phyloP scores from a whole-genome alignment of 169 alveolate species.

The Cryptosporidium sp. region DNA sequence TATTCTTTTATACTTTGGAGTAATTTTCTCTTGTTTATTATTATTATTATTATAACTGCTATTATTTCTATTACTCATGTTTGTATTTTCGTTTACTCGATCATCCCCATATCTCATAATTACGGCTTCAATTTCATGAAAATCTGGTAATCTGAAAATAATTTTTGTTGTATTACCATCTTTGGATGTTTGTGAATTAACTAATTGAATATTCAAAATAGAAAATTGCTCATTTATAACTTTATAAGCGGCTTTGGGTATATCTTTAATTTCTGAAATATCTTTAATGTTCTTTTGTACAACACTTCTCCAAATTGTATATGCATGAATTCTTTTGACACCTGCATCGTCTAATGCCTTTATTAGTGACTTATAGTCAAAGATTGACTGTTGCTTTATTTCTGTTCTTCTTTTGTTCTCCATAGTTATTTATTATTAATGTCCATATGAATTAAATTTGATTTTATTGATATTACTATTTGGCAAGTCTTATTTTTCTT shows the following conservation, averaged over 20 bases:
- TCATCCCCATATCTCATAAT: conserved; percentile 62
- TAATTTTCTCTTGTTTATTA: not conserved
- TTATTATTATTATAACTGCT: not conserved
- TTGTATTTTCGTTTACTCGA: not conserved
- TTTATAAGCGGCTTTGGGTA: conserved; percentile 32
- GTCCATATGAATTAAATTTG: not conserved
- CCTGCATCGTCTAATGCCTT: conserved; percentile 29
- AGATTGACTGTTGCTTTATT: conserved; percentile 22
- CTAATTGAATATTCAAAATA: not conserved
- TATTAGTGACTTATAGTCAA: conserved; percentile 30
- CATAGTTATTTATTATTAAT: not conserved
- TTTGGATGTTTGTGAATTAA: conserved; percentile 36
- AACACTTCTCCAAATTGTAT: conserved; percentile 41
- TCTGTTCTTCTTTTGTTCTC: conserved; percentile 45
- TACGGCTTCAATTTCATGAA: conserved; percentile 69
- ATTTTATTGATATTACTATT: no score
- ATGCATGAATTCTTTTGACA: conserved; percentile 39
- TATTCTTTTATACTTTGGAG: conserved; percentile 14
- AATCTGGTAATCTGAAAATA: conserved; percentile 65
- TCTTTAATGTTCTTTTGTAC: conserved; percentile 29
- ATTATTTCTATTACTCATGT: not conserved
- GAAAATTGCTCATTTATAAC: conserved; percentile 34
- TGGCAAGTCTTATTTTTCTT: not conserved
- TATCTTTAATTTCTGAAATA: conserved; percentile 10
- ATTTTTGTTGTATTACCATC: conserved; percentile 64